phyloP scores from a whole-genome alignment of 345 rosid species.

The Gossypium ekmanianum region DNA sequence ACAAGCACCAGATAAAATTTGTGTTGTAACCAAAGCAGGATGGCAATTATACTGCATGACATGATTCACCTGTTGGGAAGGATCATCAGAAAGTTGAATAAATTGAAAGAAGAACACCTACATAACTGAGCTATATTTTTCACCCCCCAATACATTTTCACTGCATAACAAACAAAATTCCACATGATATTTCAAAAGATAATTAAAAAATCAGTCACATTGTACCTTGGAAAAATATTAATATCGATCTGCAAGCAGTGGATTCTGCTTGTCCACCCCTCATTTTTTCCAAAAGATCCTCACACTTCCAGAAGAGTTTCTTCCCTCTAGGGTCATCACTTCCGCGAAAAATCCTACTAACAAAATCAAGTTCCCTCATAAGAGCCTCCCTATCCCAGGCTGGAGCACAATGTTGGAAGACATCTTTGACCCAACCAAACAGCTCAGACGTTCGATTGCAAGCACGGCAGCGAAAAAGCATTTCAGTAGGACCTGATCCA shows the following conservation, averaged over 20 bases:
- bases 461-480: slow-evolving; percentile 84
- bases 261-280: slow-evolving; percentile 69
- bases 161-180: neutral
- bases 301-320: slow-evolving; percentile 85
- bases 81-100: too few relatives aligned
- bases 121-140: neutral
- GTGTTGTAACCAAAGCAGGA: neutral
- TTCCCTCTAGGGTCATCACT: slow-evolving; percentile 88
- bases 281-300: slow-evolving; percentile 75
- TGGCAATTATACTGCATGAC: neutral
- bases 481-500: slow-evolving; percentile 65
- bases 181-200: neutral
- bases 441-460: slow-evolving; percentile 90
- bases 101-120: neutral
- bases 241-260: slow-evolving; percentile 66
- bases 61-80: neutral
- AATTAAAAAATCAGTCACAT: neutral
- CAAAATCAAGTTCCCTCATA: slow-evolving; percentile 81
- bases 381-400: slow-evolving; percentile 86
- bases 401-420: slow-evolving; percentile 90
- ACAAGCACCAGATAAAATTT: neutral
- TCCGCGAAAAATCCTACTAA: slow-evolving; percentile 78
- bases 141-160: neutral
- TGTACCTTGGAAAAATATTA: slow-evolving; percentile 84
- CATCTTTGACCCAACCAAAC: slow-evolving; percentile 94